A percentile compares a stretch with the other conserved stretches of the same genome.
phyloP scores from a whole-genome alignment of 345 rosid genomes.

The Pugionium cornutum region DNA sequence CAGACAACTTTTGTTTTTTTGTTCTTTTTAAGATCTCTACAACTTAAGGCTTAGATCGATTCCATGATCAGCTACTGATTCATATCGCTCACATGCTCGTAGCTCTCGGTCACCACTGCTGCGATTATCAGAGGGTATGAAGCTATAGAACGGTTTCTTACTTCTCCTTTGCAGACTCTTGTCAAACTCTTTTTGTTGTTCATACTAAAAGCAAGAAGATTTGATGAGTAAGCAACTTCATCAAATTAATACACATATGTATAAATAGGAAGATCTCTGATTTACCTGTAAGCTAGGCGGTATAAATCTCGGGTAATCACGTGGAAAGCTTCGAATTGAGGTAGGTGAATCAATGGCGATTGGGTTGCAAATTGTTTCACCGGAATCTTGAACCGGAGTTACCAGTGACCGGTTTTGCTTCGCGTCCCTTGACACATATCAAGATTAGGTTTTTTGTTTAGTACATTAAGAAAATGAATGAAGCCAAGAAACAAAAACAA shows the following conservation, averaged over 20 bases:
- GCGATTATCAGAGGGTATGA: no score
- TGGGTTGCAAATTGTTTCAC: constrained; percentile 29
- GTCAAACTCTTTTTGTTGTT: constrained; percentile 22
- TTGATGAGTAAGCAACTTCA: constrained; percentile 18
- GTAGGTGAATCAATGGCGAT: constrained; percentile 27
- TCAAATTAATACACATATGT: not conserved
- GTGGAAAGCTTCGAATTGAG: constrained; percentile 19
- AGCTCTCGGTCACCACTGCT: constrained; percentile 9
- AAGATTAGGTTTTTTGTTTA: constrained; percentile 21
- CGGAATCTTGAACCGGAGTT: constrained; percentile 27
- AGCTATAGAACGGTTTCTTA: no score
- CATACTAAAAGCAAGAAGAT: constrained; percentile 25
- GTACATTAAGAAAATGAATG: constrained; percentile 12
- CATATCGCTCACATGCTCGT: constrained; percentile 26
- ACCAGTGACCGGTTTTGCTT: constrained; percentile 26
- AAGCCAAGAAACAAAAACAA: not conserved
- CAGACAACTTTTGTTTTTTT: no score
- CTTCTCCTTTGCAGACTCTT: constrained; percentile 14
- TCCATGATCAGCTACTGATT: constrained; percentile 21
- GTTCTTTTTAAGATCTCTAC: constrained; percentile 1
- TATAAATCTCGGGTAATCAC: constrained; percentile 19
- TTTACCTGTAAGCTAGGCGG: constrained; percentile 32
- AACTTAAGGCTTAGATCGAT: constrained; percentile 39
- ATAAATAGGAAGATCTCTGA: no score
- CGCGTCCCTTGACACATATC: constrained; percentile 17